A percentile compares a stretch with the other conserved stretches of the same genome.
Conservation (phyloP, 2,329 filamentous ascomycete species). For the Botrytis pseudocinerea region DNA sequence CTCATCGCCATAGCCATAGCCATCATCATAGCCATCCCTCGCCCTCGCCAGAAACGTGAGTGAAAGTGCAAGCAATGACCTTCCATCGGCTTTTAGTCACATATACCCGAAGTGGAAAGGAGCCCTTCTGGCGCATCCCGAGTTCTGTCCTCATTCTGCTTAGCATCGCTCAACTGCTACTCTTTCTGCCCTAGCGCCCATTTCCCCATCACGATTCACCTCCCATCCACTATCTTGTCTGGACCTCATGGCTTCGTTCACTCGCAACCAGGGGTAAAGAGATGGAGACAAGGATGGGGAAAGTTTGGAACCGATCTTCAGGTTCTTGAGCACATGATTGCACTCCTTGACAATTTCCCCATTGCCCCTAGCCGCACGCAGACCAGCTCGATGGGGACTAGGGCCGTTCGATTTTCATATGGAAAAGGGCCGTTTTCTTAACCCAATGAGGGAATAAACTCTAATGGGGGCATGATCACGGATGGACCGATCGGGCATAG, state of each 20-base stretch:
- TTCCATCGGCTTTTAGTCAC: not conserved
- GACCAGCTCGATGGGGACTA: not conserved
- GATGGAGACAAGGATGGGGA: not conserved
- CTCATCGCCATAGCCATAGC: too few species aligned
- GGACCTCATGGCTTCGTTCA: not conserved
- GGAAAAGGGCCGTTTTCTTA: not conserved
- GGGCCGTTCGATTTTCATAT: rapidly evolving
- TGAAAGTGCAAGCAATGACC: not conserved
- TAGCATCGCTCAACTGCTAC: not conserved
- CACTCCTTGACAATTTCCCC: conserved; percentile 4
- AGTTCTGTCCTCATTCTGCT: not conserved
- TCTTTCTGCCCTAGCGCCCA: not conserved
- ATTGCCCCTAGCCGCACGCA: not conserved
- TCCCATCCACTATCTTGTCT: conserved; percentile 5
- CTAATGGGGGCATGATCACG: not conserved
- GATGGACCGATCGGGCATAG: not conserved
- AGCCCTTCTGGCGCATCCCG: rapidly evolving
- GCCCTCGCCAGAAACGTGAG: not conserved
- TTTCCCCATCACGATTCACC: not conserved
- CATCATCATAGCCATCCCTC: not conserved
- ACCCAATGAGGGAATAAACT: not conserved
- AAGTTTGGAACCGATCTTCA: conserved; percentile 6
- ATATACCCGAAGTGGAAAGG: not conserved
- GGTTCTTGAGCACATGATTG: conserved; percentile 13
- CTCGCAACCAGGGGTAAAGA: conserved; percentile 3